These are phyloP conservation scores for Isabelozyma rhagii DNA, from an alignment of 805 yeast genomes.

Conservation along the genomic window DNA sequence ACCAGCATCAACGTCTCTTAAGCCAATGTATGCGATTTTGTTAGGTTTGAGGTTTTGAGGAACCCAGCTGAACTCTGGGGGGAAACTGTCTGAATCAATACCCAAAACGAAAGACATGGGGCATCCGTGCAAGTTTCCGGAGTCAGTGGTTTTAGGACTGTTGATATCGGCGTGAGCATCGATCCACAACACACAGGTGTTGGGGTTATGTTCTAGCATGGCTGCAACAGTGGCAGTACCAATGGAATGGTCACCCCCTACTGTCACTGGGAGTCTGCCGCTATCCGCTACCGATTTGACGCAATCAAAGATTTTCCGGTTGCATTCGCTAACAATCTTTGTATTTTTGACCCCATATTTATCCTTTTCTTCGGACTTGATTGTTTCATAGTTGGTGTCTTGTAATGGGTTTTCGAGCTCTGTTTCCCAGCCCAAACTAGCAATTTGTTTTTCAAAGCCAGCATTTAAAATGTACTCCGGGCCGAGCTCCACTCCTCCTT, in stretches of 20 bases:
- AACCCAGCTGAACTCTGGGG: conserved; percentile 80
- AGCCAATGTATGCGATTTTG: conserved; percentile 87
- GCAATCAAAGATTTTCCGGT: conserved; percentile 58
- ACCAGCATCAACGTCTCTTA: conserved; percentile 87
- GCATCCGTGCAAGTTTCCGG: conserved; percentile 95
- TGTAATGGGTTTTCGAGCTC: conserved; percentile 52
- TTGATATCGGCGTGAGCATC: conserved; percentile 98
- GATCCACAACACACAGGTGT: conserved; percentile 90
- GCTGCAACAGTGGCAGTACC: conserved; percentile 93
- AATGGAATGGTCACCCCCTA: conserved; percentile 97
- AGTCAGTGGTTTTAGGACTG: conserved; percentile 75
- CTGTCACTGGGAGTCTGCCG: conserved; percentile 66
- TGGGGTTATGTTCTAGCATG: conserved; percentile 72
- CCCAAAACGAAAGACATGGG: conserved; percentile 93
- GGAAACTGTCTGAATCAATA: conserved; percentile 61
- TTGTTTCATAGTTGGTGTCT: conserved; percentile 41
- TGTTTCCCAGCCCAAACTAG: conserved; percentile 71
- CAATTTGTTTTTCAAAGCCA: conserved; percentile 64
- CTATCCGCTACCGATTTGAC: conserved; percentile 49
- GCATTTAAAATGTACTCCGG: conserved; percentile 76
- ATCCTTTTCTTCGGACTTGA: conserved; percentile 43
- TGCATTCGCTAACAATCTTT: conserved; percentile 70
- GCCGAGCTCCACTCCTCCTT: conserved; percentile 90
- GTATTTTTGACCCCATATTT: conserved; percentile 67
- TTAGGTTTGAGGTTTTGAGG: conserved; percentile 60